Evolutionary conservation across 805 yeast genomes (phyloP).

Genomic region (Kazachstania kunashirensis): DNA sequence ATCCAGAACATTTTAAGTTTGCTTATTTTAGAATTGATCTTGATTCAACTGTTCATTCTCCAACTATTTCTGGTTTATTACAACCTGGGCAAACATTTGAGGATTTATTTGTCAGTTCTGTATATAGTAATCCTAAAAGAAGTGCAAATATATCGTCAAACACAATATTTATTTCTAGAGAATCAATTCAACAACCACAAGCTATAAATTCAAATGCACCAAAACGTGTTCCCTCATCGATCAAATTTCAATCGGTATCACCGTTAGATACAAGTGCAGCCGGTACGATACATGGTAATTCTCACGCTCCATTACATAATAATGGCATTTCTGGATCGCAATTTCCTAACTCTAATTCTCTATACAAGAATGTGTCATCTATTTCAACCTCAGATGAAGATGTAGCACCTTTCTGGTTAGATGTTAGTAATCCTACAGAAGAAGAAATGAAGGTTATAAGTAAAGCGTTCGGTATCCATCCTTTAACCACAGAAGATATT

Average conservation of each 20-base stretch:
- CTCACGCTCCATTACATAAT: neutral
- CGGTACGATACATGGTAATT: neutral
- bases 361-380: conserved; percentile 10
- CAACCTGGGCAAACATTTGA: conserved; percentile 52
- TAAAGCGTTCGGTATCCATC: conserved; percentile 90
- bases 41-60: conserved; percentile 82
- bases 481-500: conserved; percentile 92
- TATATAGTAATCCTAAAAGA: conserved; percentile 16
- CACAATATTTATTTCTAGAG: neutral
- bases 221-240: conserved; percentile 3
- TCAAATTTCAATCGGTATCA: conserved; percentile 5
- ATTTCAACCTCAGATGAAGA: conserved; percentile 22
- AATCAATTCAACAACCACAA: neutral
- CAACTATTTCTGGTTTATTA: conserved; percentile 72
- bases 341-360: conserved; percentile 1
- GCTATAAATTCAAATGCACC: neutral
- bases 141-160: neutral
- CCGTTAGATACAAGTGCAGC: conserved; percentile 4
- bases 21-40: conserved; percentile 88
- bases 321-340: neutral
- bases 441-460: conserved; percentile 91
- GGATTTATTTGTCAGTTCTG: conserved; percentile 49
- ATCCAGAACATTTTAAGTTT: conserved; percentile 58
- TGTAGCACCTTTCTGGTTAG: conserved; percentile 81
- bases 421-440: conserved; percentile 85